These are phyloP conservation scores for Auricularia sp. DNA, from an alignment of 768 basidiomycete genomes.

Conservation along the genomic window DNA sequence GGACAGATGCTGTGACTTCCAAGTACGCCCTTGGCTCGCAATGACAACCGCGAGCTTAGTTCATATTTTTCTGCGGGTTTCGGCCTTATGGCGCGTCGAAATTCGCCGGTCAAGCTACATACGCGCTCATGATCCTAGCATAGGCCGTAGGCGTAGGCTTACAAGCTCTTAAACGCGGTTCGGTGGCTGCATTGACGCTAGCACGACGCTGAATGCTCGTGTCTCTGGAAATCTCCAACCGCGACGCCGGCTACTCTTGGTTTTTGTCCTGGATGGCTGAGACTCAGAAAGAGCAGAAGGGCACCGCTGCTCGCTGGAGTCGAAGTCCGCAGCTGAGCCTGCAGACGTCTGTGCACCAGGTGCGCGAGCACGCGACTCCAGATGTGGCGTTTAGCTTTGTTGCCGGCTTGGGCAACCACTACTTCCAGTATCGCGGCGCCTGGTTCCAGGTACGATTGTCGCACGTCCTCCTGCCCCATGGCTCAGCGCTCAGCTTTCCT, in stretches of 20 bases:
- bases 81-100: slow-evolving; percentile 73
- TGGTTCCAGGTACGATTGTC: slow-evolving; percentile 79
- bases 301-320: slow-evolving; percentile 36
- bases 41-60: neutral
- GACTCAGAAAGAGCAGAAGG: slow-evolving; percentile 2
- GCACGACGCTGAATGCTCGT: neutral
- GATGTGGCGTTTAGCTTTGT: slow-evolving; percentile 85
- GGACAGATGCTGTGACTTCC: neutral
- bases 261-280: slow-evolving; percentile 86
- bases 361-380: slow-evolving; percentile 77
- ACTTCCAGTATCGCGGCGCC: slow-evolving; percentile 77
- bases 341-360: slow-evolving; percentile 79
- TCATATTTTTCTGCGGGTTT: slow-evolving; percentile 96
- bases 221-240: slow-evolving; percentile 90
- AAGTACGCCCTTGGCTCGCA: neutral
- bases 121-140: neutral
- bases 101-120: too few species aligned
- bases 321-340: slow-evolving; percentile 90
- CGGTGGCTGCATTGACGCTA: neutral
- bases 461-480: neutral
- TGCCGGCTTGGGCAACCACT: slow-evolving; percentile 91
- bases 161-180: slow-evolving; percentile 22
- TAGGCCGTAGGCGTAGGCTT: slow-evolving; percentile 26
- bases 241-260: slow-evolving; percentile 92
- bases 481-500: too few species aligned